Conservation (phyloP, 169 alveolate species). For the Ichthyophthirius multifiliis region DNA sequence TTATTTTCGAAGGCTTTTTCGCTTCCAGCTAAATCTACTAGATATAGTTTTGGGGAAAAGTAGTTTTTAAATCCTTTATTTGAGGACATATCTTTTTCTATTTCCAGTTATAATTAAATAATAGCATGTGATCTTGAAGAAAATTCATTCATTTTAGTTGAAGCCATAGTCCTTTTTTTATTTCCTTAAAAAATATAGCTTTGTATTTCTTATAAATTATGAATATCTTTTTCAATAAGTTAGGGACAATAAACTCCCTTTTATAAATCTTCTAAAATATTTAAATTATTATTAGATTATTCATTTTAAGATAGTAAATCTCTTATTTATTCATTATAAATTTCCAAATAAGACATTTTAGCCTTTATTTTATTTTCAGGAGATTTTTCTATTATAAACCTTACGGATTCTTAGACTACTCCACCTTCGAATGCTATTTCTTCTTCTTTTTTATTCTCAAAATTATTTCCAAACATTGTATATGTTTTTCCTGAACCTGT, state of each 20-base stretch:
- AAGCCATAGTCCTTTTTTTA: slow-evolving; percentile 62
- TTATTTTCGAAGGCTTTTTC: slow-evolving; percentile 26
- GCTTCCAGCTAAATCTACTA: not conserved
- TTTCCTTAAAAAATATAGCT: slow-evolving; percentile 54
- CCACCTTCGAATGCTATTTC: too few relatives aligned
- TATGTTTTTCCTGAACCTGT: slow-evolving; percentile 43
- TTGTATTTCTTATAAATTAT: slow-evolving; percentile 49
- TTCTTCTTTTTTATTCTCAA: too few relatives aligned
- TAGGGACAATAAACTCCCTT: slow-evolving; percentile 52
- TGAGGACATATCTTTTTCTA: not conserved
- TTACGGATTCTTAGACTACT: slow-evolving; percentile 23
- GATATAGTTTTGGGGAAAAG: not conserved
- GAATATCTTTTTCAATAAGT: slow-evolving; percentile 42
- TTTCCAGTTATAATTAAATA: not conserved
- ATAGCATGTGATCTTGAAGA: slow-evolving; percentile 53
- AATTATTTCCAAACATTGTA: slow-evolving; percentile 37
- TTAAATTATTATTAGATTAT: slow-evolving; percentile 26
- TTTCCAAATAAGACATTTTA: slow-evolving; percentile 62
- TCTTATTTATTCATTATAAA: slow-evolving; percentile 67
- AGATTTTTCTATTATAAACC: too few relatives aligned
- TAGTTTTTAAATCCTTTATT: not conserved
- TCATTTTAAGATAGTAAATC: slow-evolving; percentile 53
- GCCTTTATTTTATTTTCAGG: slow-evolving; percentile 44
- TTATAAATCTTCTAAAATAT: slow-evolving; percentile 58
- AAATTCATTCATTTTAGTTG: slow-evolving; percentile 60